A percentile compares a stretch with the other conserved stretches of the same genome.
phyloP scores from a whole-genome alignment of 768 basidiomycete species.

The Termitomyces sp. region DNA sequence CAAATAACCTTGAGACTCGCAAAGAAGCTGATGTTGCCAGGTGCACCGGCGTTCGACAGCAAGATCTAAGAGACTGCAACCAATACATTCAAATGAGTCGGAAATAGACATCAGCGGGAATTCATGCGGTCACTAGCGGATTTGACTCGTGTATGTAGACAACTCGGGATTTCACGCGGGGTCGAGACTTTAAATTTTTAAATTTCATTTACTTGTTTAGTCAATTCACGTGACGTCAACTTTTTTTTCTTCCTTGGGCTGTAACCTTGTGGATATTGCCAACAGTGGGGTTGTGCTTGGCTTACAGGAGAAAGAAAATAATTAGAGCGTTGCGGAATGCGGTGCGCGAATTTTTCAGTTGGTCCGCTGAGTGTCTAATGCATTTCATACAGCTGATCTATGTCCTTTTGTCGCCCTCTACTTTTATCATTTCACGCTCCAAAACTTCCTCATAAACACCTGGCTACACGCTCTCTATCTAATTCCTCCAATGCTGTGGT shows the following conservation, averaged over 20 bases:
- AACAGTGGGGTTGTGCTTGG: conserved; percentile 6
- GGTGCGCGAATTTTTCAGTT: conserved; percentile 29
- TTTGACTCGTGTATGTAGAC: too few relatives aligned
- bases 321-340: conserved; percentile 43
- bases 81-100: neutral
- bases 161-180: neutral
- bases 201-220: neutral
- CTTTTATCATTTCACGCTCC: conserved; percentile 40
- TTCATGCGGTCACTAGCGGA: neutral
- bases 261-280: conserved; percentile 1
- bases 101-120: neutral
- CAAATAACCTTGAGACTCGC: neutral
- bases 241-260: conserved; percentile 6
- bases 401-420: conserved; percentile 67
- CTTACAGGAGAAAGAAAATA: conserved; percentile 5
- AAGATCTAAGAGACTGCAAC: neutral
- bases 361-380: conserved; percentile 3
- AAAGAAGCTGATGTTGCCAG: neutral
- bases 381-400: conserved; percentile 53
- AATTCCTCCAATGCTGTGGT: conserved; percentile 12
- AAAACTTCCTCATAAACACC: conserved; percentile 17
- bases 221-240: conserved; percentile 7
- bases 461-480: conserved; percentile 17
- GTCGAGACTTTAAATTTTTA: too few relatives aligned
- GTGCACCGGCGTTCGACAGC: neutral